These are phyloP conservation scores for Rhizopogon salebrosus DNA, from an alignment of 768 basidiomycete species.

Conservation along the genomic window DNA sequence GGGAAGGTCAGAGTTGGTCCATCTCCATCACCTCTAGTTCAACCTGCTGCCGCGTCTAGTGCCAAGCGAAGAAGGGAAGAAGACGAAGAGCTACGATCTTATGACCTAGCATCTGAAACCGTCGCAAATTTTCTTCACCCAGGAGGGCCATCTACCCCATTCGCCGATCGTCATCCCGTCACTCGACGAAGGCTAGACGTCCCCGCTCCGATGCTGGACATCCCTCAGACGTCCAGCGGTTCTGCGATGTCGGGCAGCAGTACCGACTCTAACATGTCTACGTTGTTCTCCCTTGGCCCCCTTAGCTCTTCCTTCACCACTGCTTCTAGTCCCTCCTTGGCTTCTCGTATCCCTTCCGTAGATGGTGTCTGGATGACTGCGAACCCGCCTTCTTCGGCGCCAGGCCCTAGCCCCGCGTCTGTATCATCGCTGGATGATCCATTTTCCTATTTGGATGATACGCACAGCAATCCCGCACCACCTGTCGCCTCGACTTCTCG, in stretches of 20 bases:
- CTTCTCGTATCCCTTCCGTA: background rate
- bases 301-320: background rate
- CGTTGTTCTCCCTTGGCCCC: background rate
- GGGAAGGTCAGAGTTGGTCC: conserved; percentile 39
- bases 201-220: background rate
- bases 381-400: conserved; percentile 2
- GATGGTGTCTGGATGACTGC: background rate
- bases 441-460: conserved; percentile 53
- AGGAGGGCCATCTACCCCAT: background rate
- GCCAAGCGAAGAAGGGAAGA: conserved; percentile 57
- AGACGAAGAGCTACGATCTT: conserved; percentile 45
- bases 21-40: conserved; percentile 2
- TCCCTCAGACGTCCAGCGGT: background rate
- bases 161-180: conserved; percentile 14
- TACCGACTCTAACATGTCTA: background rate
- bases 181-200: conserved; percentile 14
- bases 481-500: conserved; percentile 18
- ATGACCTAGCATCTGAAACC: conserved; percentile 48
- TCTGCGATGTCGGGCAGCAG: background rate
- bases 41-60: conserved; percentile 5
- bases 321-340: background rate
- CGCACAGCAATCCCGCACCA: conserved; percentile 24
- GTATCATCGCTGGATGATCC: conserved; percentile 38
- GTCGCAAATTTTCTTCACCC: conserved; percentile 47
- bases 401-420: background rate